phyloP scores from a whole-genome alignment of 129 eudicot genomes.

The Artemisia argyi region DNA sequence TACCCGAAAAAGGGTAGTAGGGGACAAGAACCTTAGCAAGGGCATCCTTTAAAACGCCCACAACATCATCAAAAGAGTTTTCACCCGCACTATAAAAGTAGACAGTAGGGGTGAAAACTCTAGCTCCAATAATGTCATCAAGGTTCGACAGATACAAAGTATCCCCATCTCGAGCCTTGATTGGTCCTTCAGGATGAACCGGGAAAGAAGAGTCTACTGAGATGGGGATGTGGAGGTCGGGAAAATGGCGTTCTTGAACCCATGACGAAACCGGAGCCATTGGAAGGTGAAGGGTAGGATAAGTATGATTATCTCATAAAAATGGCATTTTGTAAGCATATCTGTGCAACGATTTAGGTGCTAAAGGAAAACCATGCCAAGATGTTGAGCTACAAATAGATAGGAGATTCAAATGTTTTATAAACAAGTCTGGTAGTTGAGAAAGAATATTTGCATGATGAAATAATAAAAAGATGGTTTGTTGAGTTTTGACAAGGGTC shows the following conservation, averaged over 20 bases:
- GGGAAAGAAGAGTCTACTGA: constrained; percentile 41
- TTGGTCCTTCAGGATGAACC: constrained; percentile 51
- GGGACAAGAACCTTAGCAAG: constrained; percentile 75
- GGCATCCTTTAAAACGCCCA: constrained; percentile 47
- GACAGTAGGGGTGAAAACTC: constrained; percentile 85
- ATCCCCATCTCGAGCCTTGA: constrained; percentile 42
- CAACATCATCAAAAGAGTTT: constrained; percentile 18
- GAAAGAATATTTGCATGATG: constrained; percentile 40
- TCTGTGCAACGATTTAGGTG: constrained; percentile 24
- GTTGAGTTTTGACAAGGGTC: not conserved
- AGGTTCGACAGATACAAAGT: constrained; percentile 88
- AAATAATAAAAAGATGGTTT: constrained; percentile 23
- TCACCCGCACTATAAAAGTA: constrained; percentile 56
- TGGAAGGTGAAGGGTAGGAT: constrained; percentile 26
- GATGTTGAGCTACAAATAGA: constrained; percentile 48
- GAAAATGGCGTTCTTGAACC: constrained; percentile 77
- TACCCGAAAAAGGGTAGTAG: constrained; percentile 86
- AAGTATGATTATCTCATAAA: constrained; percentile 26
- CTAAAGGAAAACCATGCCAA: constrained; percentile 36
- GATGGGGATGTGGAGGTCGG: constrained; percentile 62
- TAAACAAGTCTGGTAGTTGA: constrained; percentile 23
- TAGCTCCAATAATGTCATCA: constrained; percentile 83
- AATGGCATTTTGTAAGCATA: constrained; percentile 47
- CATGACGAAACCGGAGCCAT: constrained; percentile 57
- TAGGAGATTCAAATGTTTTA: constrained; percentile 21